Conservation (phyloP, 352 stramenopile species). For the Phytophthora fragariaefolia region DNA sequence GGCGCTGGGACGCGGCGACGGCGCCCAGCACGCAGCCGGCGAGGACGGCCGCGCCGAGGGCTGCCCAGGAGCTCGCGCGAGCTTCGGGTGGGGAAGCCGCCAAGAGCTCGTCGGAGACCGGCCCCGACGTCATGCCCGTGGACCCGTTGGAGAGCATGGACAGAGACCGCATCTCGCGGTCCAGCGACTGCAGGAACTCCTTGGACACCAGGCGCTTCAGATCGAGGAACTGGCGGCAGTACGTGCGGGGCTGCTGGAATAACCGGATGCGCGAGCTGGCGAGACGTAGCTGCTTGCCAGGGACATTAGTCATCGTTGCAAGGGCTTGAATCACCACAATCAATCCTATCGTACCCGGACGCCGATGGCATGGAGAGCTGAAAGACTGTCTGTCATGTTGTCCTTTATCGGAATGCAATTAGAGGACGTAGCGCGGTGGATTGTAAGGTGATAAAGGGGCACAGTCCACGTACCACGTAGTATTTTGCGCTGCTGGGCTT, state of each 20-base stretch:
- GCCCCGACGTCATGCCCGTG: conserved; percentile 18
- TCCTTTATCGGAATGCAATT: conserved; percentile 57
- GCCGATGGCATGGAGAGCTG: conserved; percentile 56
- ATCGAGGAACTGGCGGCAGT: conserved; percentile 33
- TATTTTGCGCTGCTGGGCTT: conserved; percentile 96
- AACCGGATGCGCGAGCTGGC: conserved; percentile 26
- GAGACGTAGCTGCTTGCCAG: conserved; percentile 31
- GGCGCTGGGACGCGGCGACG: conserved; percentile 15
- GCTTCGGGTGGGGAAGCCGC: conserved; percentile 1
- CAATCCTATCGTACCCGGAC: conserved; percentile 44
- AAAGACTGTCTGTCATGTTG: conserved; percentile 59
- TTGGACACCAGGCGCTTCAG: conserved; percentile 29
- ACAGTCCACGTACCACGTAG: conserved; percentile 80
- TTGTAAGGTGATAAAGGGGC: no score
- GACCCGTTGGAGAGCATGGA: conserved; percentile 23
- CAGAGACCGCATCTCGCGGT: conserved; percentile 23
- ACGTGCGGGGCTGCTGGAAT: conserved; percentile 32
- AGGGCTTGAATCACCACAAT: background rate
- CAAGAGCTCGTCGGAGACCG: conserved; percentile 24
- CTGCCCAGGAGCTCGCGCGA: conserved; percentile 26
- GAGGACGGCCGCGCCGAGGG: conserved; percentile 35
- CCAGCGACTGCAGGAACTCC: conserved; percentile 31
- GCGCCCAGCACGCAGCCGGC: conserved; percentile 44
- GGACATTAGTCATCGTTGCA: background rate
- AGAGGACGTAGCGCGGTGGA: no score